Percentiles rank a stretch among this genome's conserved stretches.
Conservation (phyloP, 176 grass and related monocot species). For the Phoenix roebelenii region DNA sequence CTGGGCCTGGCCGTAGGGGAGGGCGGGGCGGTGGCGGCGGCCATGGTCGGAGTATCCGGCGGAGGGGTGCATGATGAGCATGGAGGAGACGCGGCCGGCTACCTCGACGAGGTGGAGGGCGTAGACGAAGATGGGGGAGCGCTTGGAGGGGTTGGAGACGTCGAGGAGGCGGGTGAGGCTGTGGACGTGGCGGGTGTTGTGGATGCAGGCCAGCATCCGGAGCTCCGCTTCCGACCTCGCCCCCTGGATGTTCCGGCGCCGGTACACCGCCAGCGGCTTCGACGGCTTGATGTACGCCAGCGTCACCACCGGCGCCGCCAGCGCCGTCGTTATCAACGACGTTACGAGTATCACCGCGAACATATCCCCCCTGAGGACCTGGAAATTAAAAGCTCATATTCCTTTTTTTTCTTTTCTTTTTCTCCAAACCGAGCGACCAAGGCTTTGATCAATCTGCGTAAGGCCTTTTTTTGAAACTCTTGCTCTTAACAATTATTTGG, state of each 20-base stretch:
- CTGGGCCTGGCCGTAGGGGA: not conserved
- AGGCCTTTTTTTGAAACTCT: too few species aligned
- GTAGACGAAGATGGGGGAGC: slow-evolving; percentile 29
- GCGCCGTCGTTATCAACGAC: slow-evolving; percentile 14
- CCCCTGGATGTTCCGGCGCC: slow-evolving; percentile 26
- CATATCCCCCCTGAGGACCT: slow-evolving; percentile 18
- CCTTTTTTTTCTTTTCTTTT: too few species aligned
- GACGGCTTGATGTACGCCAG: slow-evolving; percentile 1
- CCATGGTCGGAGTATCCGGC: not conserved
- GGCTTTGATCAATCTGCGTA: too few species aligned
- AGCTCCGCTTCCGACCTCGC: slow-evolving; percentile 23
- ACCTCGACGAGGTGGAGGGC: slow-evolving; percentile 38
- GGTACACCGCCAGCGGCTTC: slow-evolving; percentile 5
- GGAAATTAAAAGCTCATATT: not conserved
- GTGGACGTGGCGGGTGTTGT: slow-evolving; percentile 31
- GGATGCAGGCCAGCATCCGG: slow-evolving; percentile 32
- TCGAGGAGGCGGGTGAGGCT: slow-evolving; percentile 28
- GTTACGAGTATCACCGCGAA: slow-evolving; percentile 10
- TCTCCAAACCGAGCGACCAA: too few species aligned
- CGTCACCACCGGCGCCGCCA: slow-evolving; percentile 11
- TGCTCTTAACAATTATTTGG: too few species aligned
- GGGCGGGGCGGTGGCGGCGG: not conserved
- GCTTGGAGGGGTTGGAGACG: slow-evolving; percentile 25
- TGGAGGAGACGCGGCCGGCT: slow-evolving; percentile 23
- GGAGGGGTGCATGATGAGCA: slow-evolving; percentile 34